These are phyloP conservation scores for Mortierella sp. DNA, from an alignment of 371 early-diverging fungal genomes.

Conservation along the genomic window DNA sequence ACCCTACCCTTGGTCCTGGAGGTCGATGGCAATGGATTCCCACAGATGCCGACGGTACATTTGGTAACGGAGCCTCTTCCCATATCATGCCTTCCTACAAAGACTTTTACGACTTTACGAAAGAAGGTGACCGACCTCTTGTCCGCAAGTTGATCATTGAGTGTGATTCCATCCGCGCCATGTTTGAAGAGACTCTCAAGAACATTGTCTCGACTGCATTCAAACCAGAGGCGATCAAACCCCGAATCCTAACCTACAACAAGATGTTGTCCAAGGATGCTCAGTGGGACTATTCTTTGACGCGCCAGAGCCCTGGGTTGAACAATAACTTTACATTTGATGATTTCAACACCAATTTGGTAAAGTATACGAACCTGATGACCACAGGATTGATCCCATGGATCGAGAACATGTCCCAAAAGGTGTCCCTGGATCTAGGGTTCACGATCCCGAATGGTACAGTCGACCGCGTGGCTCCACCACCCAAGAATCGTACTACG, in stretches of 20 bases:
- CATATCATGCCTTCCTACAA: neutral
- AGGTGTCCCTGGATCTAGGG: slow-evolving; percentile 13
- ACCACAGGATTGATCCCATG: neutral
- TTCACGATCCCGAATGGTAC: slow-evolving; percentile 14
- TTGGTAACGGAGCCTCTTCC: neutral
- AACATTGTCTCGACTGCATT: slow-evolving; percentile 59
- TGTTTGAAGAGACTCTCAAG: slow-evolving; percentile 58
- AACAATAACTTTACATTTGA: slow-evolving; percentile 46
- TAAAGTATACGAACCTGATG: slow-evolving; percentile 2
- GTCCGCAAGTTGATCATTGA: neutral
- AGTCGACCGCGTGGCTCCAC: slow-evolving; percentile 10
- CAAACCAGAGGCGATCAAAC: slow-evolving; percentile 54
- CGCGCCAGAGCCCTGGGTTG: slow-evolving; percentile 51
- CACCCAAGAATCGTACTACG: slow-evolving; percentile 15
- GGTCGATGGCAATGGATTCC: slow-evolving; percentile 1
- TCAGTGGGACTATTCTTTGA: slow-evolving; percentile 54
- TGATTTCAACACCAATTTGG: slow-evolving; percentile 47
- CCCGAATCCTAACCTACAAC: slow-evolving; percentile 54
- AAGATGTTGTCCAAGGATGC: slow-evolving; percentile 57
- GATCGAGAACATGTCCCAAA: slow-evolving; percentile 6
- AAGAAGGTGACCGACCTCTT: neutral
- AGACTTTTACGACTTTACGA: neutral
- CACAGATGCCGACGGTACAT: neutral
- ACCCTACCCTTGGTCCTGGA: neutral
- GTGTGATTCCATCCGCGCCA: neutral